Evolutionary conservation across 2,329 filamentous ascomycete genomes (phyloP).

Genomic region (Venturia asperata): DNA sequence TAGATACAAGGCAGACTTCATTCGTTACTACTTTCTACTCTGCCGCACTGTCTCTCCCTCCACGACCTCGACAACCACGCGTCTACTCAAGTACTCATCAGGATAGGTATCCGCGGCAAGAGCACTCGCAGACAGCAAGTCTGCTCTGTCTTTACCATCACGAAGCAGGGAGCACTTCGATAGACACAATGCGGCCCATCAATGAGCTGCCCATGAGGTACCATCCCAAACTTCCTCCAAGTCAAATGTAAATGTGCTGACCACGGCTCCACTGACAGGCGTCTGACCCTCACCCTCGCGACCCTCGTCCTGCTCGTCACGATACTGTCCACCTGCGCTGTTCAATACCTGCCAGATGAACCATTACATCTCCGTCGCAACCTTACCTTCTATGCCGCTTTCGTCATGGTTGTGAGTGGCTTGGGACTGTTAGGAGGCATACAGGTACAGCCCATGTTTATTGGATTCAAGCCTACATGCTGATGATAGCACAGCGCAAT

Average conservation of each 20-base stretch:
- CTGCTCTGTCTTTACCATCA: background rate
- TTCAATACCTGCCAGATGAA: constrained; percentile 28
- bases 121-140: background rate
- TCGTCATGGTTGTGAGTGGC: constrained; percentile 35
- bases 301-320: constrained; percentile 15
- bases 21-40: background rate
- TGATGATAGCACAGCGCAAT: constrained; percentile 19
- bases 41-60: background rate
- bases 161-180: background rate
- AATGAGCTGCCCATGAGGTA: constrained; percentile 16
- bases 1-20: background rate
- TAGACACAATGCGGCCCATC: constrained; percentile 7
- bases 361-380: constrained; percentile 28
- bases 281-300: constrained; percentile 12
- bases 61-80: no score
- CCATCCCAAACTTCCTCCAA: background rate
- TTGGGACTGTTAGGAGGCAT: constrained; percentile 39
- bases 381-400: constrained; percentile 35
- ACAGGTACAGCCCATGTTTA: constrained; percentile 30
- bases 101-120: no score
- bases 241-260: background rate
- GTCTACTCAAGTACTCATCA: no score
- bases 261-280: background rate
- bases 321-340: constrained; percentile 22
- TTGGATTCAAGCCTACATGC: background rate